Conservation (phyloP, 176 grass and related monocot species). For the Aegilops sharonensis region DNA sequence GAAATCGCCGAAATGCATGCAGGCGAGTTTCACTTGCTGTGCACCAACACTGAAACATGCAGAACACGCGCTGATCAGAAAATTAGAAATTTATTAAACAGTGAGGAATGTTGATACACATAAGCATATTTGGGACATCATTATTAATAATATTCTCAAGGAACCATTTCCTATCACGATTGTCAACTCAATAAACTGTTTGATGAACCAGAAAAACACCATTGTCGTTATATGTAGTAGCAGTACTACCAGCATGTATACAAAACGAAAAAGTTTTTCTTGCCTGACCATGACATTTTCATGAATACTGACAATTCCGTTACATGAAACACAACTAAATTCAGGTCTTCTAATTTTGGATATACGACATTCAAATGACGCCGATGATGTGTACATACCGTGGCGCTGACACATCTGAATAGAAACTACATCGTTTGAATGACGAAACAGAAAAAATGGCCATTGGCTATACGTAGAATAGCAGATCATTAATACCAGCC, state of each 20-base stretch:
- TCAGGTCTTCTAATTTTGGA: neutral
- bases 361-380: neutral
- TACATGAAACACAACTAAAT: neutral
- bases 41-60: constrained; percentile 40
- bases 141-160: neutral
- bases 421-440: too few relatives aligned
- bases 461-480: too few relatives aligned
- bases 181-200: neutral
- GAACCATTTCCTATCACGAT: neutral
- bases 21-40: constrained; percentile 61
- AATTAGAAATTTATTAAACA: neutral
- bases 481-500: too few relatives aligned
- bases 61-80: neutral
- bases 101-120: neutral
- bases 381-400: too few relatives aligned
- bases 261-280: neutral
- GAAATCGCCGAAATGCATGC: constrained; percentile 32
- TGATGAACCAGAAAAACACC: neutral
- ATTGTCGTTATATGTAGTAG: neutral
- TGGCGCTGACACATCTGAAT: too few relatives aligned
- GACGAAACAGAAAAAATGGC: too few relatives aligned
- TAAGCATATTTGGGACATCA: neutral
- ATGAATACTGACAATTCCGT: neutral
- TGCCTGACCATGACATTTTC: too few relatives aligned
- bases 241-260: neutral